Evolutionary conservation across 2,329 filamentous ascomycete genomes (phyloP), one percentile per base, ranked within the genome.

Genomic region (Bretziella fagacearum): DNA sequence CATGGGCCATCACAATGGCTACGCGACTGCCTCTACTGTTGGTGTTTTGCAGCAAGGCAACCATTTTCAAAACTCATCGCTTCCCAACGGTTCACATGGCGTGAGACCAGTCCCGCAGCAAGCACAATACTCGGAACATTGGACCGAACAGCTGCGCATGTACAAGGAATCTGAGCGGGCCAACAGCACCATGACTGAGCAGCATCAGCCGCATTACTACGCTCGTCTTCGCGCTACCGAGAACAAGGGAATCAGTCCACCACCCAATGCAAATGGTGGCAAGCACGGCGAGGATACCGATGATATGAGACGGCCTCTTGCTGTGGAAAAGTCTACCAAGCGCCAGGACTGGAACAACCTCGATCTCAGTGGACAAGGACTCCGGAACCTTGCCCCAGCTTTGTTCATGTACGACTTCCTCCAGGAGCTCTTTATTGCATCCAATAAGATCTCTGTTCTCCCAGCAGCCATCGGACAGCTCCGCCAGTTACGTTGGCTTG

Each of bases 351-450:
- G 91, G 91, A 77, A 84, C 60, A 86, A 87, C 53, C 70, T 98
- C 55, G 91, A 98, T 62, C 80, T 96, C 60, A 91, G 87, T 55
- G 91, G 91, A n/a, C 91, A 96, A 65, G 89, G 89, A 17, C 68
- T 98, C 42, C 81, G 86, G 54, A 83, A 85, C 50, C 69, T 98
- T 26, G 79, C 86, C 1, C 66, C 74, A 6, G 75, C 81, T 37
- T 69, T 98, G 26, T 96, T 96, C 65, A 71, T 74, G 54, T 98
- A 96, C 63, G 73, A 73, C 37, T 96, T 98, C 61, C 68, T 98
- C 48, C 83, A 83, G 54, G 89, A 93, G 62, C 74, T 98, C 25
- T 95, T 93, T 61, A 77, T 98, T 52, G 86, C 86, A 56, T 89
- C 86, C 54, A 98, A 98, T 69, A 87, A 86, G 60, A 72, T 98